Evolutionary conservation across 2,329 filamentous ascomycete genomes (phyloP).

Genomic region (Fusarium pseudograminearum): DNA sequence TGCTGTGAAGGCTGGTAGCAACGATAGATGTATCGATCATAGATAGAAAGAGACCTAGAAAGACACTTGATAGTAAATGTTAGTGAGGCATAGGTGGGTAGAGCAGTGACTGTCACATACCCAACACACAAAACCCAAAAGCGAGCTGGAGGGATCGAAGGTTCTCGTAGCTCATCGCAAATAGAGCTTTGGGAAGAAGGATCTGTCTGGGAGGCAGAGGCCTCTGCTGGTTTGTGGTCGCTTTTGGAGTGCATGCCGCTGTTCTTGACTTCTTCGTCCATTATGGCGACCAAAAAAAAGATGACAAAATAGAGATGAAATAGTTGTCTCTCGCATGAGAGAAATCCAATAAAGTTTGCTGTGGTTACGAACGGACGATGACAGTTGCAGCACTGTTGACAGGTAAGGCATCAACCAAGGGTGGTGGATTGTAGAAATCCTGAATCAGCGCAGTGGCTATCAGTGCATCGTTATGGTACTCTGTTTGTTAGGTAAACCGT

Average conservation of each 20-base stretch:
- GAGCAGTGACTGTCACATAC: conserved; percentile 36
- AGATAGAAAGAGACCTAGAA: conserved; percentile 67
- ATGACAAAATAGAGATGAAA: neutral
- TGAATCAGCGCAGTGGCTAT: neutral
- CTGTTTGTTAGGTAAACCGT: neutral
- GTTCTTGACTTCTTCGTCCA: conserved; percentile 8
- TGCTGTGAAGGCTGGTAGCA: conserved; percentile 68
- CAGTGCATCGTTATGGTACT: neutral
- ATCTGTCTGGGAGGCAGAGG: neutral
- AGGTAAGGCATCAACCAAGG: neutral
- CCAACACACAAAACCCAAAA: conserved; percentile 53
- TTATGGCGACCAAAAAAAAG: neutral
- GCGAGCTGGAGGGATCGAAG: conserved; percentile 47
- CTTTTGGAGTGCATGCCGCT: neutral
- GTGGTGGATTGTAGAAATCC: neutral
- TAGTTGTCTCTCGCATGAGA: neutral
- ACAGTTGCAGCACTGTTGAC: conserved; percentile 10
- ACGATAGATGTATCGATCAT: conserved; percentile 72
- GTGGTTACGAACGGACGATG: neutral
- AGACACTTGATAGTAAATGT: conserved; percentile 54
- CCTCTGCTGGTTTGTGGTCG: neutral
- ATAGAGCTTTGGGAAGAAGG: neutral
- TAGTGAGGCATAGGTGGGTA: neutral
- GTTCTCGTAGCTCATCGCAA: conserved; percentile 12
- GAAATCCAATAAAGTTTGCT: neutral